Evolutionary conservation across 1,139 yeast genomes (phyloP), one percentile per base, ranked within the genome.

Genomic region (Lodderomyces jiufengensis): DNA sequence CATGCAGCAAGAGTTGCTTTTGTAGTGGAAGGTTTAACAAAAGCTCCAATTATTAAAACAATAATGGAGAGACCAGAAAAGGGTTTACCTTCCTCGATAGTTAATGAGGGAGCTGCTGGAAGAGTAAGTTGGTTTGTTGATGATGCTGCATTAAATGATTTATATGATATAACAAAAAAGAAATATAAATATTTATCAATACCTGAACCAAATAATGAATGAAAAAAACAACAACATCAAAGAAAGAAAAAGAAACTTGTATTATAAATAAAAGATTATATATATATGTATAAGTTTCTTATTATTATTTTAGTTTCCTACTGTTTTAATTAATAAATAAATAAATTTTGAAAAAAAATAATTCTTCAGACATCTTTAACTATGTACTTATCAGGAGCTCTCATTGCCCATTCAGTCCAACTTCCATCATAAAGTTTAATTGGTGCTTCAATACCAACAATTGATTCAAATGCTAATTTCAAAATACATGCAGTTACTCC

Each of bases 111-210:
- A 24, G 96, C 97, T 18, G 96, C 95, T 2, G 97, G 97, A 23
- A 84, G 84, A 63, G 96, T 92, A 8, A 78, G 92, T 12, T 92
- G 98, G 98, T 92, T 92, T 67, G 97, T 92, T 31, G 98, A 92
- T 61, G 87, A 87, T 52, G 97, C 85, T 50, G 97, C 98, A 6
- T 75, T 92, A 50, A 79, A 81, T 41, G 97, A 90, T 50, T 83
- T 84, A 42, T 79, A 78, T 55, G 76, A 70, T 43, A 76, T 83
- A 36, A 80, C 86, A 18, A 83, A 82, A 66, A 83, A 81, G 62
- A 80, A 81, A 60, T 84, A 84, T 62, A 84, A 83, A 61, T 76
- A 67, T 44, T 60, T 71, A 46, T 62, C 72, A 24, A 61, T 64
- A 29, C 50, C 48, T 18, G 42, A 34, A 31, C 33, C 31, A 26